Evolutionary conservation across 2,329 filamentous ascomycete species (phyloP).

Genomic region (Epichloe sp.): DNA sequence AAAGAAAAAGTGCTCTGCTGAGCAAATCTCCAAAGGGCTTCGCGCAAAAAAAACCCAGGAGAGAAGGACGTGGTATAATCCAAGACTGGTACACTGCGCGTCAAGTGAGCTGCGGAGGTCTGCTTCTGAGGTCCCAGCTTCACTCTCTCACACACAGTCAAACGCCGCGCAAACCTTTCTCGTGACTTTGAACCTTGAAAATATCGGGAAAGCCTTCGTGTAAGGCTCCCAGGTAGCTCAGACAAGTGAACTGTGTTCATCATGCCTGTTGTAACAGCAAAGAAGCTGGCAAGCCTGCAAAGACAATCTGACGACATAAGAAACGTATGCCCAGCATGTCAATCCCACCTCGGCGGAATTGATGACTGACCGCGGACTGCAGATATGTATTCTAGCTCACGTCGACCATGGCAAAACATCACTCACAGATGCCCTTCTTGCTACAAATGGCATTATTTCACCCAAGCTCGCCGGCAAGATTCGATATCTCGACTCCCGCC

Average conservation of each 20-base stretch:
- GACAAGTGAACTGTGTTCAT: conserved; percentile 14
- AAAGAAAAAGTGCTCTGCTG: not conserved
- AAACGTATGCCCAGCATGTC: conserved; percentile 50
- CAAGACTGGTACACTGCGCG: not conserved
- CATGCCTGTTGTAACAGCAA: conserved; percentile 87
- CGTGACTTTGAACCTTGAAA: not conserved
- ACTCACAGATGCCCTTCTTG: conserved; percentile 86
- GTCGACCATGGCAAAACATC: conserved; percentile 99
- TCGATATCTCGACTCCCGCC: conserved; percentile 88
- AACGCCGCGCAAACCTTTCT: not conserved
- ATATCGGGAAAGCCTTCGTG: not conserved
- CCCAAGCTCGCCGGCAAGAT: conserved; percentile 96
- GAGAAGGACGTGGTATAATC: not conserved
- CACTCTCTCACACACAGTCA: not conserved
- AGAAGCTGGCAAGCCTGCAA: conserved; percentile 85
- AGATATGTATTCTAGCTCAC: conserved; percentile 93
- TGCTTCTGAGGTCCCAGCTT: not conserved
- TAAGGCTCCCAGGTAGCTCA: not conserved
- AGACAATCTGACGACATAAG: conserved; percentile 76
- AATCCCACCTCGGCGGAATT: not conserved
- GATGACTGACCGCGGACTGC: not conserved
- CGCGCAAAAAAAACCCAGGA: not conserved
- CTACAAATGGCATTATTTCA: conserved; percentile 98
- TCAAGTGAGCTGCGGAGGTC: not conserved
- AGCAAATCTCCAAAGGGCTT: not conserved